Conservation (phyloP, 2,329 filamentous ascomycete genomes). For the Diaporthe citri region DNA sequence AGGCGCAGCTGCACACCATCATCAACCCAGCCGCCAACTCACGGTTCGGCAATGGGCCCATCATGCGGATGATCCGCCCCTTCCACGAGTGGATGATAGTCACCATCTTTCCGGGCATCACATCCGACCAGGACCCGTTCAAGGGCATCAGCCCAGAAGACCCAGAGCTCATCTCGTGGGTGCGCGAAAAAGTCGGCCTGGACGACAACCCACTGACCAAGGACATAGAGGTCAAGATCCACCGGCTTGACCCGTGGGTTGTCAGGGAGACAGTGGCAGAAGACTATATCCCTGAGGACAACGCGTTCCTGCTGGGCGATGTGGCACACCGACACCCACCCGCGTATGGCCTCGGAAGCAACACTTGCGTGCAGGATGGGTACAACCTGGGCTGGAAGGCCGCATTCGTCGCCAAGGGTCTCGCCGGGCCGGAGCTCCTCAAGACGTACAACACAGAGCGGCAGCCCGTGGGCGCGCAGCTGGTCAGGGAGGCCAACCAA, state of each 20-base stretch:
- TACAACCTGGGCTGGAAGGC: slow-evolving; percentile 64
- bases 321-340: slow-evolving; percentile 66
- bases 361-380: slow-evolving; percentile 64
- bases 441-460: slow-evolving; percentile 54
- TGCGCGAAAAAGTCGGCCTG: slow-evolving; percentile 64
- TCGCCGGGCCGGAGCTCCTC: slow-evolving; percentile 50
- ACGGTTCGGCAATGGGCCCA: slow-evolving; percentile 56
- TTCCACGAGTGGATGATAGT: slow-evolving; percentile 69
- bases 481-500: slow-evolving; percentile 50
- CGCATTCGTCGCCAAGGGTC: slow-evolving; percentile 54
- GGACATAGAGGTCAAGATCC: slow-evolving; percentile 58
- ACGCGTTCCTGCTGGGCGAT: slow-evolving; percentile 62
- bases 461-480: slow-evolving; percentile 55
- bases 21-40: slow-evolving; percentile 62
- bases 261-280: slow-evolving; percentile 69
- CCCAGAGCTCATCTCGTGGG: slow-evolving; percentile 40
- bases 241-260: slow-evolving; percentile 63
- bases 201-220: slow-evolving; percentile 46
- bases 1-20: slow-evolving; percentile 68
- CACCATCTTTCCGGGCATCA: slow-evolving; percentile 35
- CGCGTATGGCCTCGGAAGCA: slow-evolving; percentile 61
- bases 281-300: slow-evolving; percentile 56
- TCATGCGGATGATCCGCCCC: slow-evolving; percentile 68
- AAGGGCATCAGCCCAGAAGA: slow-evolving; percentile 26
- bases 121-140: slow-evolving; percentile 49